Percentiles rank a stretch among this genome's conserved stretches.
phyloP scores from a whole-genome alignment of 495 filamentous ascomycete species.

The Hypoxylon fragiforme region DNA sequence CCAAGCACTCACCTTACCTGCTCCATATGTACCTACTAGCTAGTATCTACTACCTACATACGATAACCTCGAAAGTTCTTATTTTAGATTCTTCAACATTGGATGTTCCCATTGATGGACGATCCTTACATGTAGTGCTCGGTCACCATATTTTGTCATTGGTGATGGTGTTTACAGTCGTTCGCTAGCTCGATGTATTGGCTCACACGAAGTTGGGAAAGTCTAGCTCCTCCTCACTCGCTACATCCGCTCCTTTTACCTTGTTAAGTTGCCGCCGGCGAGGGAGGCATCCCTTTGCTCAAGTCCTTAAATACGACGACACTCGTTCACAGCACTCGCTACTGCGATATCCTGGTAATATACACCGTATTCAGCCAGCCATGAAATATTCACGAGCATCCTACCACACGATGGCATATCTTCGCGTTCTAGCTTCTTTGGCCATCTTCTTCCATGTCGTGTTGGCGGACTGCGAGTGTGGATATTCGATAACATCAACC shows the following conservation, averaged over 20 bases:
- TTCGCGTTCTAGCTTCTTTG: conserved; percentile 15
- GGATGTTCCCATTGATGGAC: not conserved
- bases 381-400: not conserved
- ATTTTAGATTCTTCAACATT: no score
- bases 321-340: not conserved
- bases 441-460: conserved; percentile 21
- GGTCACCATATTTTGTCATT: not conserved
- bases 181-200: conserved; percentile 9
- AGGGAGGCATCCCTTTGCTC: conserved; percentile 3
- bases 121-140: no score
- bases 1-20: no score
- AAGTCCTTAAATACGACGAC: not conserved
- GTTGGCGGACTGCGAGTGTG: conserved; percentile 69
- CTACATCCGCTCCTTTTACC: no score
- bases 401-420: conserved; percentile 20
- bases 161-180: conserved; percentile 1
- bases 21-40: no score
- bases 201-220: conserved; percentile 8
- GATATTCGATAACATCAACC: conserved; percentile 53
- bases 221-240: not conserved
- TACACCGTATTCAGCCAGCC: not conserved
- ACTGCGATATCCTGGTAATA: not conserved
- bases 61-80: no score
- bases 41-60: no score
- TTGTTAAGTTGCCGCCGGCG: not conserved